Conservation (phyloP, 352 stramenopile species). For the Aphanomyces astaci region DNA sequence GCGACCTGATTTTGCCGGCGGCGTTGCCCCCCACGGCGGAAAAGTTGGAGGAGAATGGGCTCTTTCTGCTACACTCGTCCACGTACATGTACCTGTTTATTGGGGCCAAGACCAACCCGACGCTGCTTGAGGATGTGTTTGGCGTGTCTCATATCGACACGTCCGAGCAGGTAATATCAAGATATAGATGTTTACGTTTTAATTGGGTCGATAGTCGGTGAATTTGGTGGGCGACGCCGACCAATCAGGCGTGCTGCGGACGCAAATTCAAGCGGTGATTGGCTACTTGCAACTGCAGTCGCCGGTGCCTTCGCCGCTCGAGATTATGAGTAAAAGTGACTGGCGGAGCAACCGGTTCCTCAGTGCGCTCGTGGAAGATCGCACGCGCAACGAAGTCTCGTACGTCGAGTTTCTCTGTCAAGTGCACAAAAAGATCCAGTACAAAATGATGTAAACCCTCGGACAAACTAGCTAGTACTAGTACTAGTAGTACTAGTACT, state of each 20-base stretch:
- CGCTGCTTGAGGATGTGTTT: conserved; percentile 77
- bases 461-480: too few species aligned
- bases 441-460: conserved; percentile 87
- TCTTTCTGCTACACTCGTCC: conserved; percentile 82
- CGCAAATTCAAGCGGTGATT: conserved; percentile 58
- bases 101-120: conserved; percentile 51
- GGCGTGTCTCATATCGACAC: conserved; percentile 73
- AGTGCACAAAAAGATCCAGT: conserved; percentile 88
- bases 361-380: conserved; percentile 80
- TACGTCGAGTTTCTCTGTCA: conserved; percentile 87
- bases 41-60: conserved; percentile 75
- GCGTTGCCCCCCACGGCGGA: conserved; percentile 75
- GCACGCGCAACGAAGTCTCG: conserved; percentile 75
- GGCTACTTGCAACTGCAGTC: conserved; percentile 76
- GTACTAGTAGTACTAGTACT: too few species aligned
- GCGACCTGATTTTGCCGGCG: conserved; percentile 63
- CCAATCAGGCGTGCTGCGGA: conserved; percentile 41
- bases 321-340: conserved; percentile 80
- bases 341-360: conserved; percentile 79
- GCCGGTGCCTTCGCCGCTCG: conserved; percentile 71
- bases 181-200: too few species aligned
- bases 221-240: conserved; percentile 49
- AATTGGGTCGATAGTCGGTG: conserved; percentile 55
- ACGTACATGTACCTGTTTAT: conserved; percentile 87
- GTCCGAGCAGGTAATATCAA: conserved; percentile 33